phyloP scores from a whole-genome alignment of 257 asterid genomes.

The Schizonepeta tenuifolia region DNA sequence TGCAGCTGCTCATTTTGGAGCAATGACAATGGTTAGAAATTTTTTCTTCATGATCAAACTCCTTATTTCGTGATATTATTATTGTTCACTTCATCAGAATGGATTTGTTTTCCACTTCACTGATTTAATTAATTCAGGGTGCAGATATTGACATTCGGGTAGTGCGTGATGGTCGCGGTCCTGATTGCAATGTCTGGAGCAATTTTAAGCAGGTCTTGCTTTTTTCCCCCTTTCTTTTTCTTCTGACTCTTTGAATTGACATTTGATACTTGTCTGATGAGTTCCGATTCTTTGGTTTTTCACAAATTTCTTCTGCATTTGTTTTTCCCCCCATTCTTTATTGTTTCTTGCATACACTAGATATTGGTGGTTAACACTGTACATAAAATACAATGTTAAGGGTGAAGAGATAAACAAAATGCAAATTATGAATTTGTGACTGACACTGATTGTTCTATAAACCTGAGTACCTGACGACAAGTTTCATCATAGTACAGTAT shows the following conservation, averaged over 20 bases:
- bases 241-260: background rate
- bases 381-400: background rate
- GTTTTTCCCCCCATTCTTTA: background rate
- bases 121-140: conserved; percentile 74
- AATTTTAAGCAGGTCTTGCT: conserved; percentile 81
- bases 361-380: conserved; percentile 2
- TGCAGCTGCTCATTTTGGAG: conserved; percentile 98
- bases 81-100: conserved; percentile 3
- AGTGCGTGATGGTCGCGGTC: conserved; percentile 99
- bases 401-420: background rate
- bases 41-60: conserved; percentile 23
- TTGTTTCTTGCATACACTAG: background rate
- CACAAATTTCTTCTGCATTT: background rate
- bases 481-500: conserved; percentile 58
- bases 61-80: background rate
- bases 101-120: conserved; percentile 17
- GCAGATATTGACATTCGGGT: conserved; percentile 99
- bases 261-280: conserved; percentile 17
- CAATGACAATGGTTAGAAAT: conserved; percentile 91
- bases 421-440: conserved; percentile 4
- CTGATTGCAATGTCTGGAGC: conserved; percentile 95
- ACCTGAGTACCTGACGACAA: conserved; percentile 24
- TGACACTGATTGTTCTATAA: background rate
- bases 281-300: conserved; percentile 1
- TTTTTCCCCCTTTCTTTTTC: background rate